Conservation (phyloP, 257 asterid species). For the Eucommia ulmoides region DNA sequence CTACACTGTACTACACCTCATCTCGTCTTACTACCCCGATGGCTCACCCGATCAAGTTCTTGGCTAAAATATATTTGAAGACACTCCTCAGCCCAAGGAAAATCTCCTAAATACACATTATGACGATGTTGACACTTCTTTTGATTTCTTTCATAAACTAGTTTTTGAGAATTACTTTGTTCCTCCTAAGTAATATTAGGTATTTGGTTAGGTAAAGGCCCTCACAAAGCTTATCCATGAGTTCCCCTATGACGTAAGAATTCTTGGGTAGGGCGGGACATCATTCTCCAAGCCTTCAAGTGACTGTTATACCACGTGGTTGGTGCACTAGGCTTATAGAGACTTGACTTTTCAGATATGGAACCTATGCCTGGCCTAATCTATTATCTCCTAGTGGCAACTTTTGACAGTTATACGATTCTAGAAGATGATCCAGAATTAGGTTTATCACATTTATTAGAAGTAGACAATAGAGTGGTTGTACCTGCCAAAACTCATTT, state of each 20-base stretch:
- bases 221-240: background rate
- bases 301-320: background rate
- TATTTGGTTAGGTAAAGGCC: background rate
- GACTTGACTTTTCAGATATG: background rate
- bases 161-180: background rate
- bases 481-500: too few relatives aligned
- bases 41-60: too few relatives aligned
- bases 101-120: background rate
- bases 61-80: too few relatives aligned
- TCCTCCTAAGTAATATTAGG: background rate
- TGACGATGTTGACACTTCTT: background rate
- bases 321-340: background rate
- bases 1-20: too few relatives aligned
- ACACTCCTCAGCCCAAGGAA: background rate
- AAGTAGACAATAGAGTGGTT: too few relatives aligned
- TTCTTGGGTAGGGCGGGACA: background rate
- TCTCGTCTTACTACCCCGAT: too few relatives aligned
- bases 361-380: background rate
- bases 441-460: too few relatives aligned
- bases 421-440: too few relatives aligned
- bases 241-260: background rate
- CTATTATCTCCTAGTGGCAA: background rate
- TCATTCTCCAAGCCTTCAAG: background rate
- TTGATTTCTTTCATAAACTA: background rate
- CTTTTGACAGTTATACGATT: too few relatives aligned